Base-by-base conservation (phyloP, 2,329 filamentous ascomycete species). In the Fusarium irregulare region DNA sequence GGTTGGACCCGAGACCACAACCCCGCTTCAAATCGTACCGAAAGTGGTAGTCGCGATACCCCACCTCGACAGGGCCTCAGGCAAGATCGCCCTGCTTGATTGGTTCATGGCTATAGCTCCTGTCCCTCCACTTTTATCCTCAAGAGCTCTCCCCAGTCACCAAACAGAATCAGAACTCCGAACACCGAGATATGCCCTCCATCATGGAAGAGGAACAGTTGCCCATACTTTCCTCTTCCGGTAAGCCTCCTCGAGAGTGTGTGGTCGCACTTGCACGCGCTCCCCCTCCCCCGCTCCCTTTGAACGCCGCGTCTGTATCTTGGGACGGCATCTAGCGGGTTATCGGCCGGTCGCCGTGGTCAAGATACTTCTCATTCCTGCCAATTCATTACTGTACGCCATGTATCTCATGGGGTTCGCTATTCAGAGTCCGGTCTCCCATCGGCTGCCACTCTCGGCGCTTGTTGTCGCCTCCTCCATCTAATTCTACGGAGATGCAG, bases 181-280 rank as follows among this genome's bases (percentile, higher is more conserved):
- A 77, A 77, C 64, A 56, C 75, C 75, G 75, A 77, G 71, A 76
- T 75, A 77, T 74, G 67, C 66, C 75, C 75, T 59, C 56, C 51
- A 48, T 47, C 56, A 67, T 59, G 53, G 30, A 56, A 47, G 51
- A 67, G 34, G 37, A 49, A n/a, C 28, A 20, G 47, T 53, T 58
- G 40, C 37, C 46, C 65, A 72, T 71, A 59, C 66, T 73, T 75
- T 71, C 73, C 73, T 53, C 56, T 60, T 71, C 56, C 41, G 70
- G 73, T 60, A 75, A 75, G 71, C 57, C 48, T 46, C 44, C 46
- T 59, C 44, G 46, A 48, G 54, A 53, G 50, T 64, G 56, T 55
- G 48, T 70, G 65, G 69, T 70, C 54, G 62, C 62, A 69, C 40
- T 64, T 53, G 54, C 56, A 64, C 56, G 46, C 60, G 57, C 49